A percentile compares a stretch with the other conserved stretches of the same genome.
phyloP scores from a whole-genome alignment of 140 eudicot species.

The Flaveria floridana region DNA sequence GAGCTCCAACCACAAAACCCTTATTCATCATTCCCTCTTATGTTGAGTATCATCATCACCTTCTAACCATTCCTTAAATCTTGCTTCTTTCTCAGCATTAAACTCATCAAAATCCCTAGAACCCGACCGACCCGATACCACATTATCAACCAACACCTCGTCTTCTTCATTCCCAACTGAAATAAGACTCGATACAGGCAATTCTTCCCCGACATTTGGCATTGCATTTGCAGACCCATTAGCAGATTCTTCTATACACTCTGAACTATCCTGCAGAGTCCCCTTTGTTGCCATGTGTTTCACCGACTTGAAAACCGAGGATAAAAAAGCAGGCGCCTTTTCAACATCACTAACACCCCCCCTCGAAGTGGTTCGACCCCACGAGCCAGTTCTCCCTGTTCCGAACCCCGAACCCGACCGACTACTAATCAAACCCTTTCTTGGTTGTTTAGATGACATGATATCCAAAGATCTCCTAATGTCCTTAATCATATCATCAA shows the following conservation, averaged over 20 bases:
- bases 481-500: slow-evolving; percentile 69
- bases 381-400: slow-evolving; percentile 47
- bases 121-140: slow-evolving; percentile 25
- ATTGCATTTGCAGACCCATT: slow-evolving; percentile 22
- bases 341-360: slow-evolving; percentile 43
- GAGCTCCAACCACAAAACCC: slow-evolving; percentile 8
- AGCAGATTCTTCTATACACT: no score
- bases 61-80: slow-evolving; percentile 68
- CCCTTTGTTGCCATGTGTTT: no score
- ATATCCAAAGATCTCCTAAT: slow-evolving; percentile 57
- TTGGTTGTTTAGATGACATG: slow-evolving; percentile 65
- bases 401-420: slow-evolving; percentile 44
- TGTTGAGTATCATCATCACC: slow-evolving; percentile 27
- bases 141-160: slow-evolving; percentile 32
- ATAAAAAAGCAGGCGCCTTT: slow-evolving; percentile 34
- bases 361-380: slow-evolving; percentile 61
- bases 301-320: not conserved
- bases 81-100: slow-evolving; percentile 71
- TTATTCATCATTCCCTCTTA: slow-evolving; percentile 23
- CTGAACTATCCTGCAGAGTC: no score
- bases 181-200: slow-evolving; percentile 47
- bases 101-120: slow-evolving; percentile 56
- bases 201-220: slow-evolving; percentile 36
- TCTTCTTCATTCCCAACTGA: slow-evolving; percentile 31
- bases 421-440: slow-evolving; percentile 52